Conservation (phyloP, 768 basidiomycete genomes). For the Panellus pusillus region DNA sequence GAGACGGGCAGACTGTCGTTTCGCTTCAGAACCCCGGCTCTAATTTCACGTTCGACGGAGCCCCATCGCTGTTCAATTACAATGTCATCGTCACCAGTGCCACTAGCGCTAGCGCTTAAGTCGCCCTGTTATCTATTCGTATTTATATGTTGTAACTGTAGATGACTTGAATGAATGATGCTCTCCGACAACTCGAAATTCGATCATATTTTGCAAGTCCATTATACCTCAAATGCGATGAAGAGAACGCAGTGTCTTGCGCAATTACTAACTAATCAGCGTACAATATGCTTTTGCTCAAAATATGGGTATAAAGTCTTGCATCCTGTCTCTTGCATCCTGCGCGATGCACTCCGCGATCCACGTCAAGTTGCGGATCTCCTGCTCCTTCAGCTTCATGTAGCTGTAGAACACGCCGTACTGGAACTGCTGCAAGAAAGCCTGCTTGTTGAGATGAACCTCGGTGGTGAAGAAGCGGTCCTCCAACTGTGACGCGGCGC, state of each 20-base stretch:
- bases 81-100: slow-evolving; percentile 62
- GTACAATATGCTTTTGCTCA: slow-evolving; percentile 36
- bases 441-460: slow-evolving; percentile 90
- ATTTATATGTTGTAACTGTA: slow-evolving; percentile 13
- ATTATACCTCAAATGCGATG: no score
- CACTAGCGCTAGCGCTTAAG: slow-evolving; percentile 4
- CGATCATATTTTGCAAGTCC: no score
- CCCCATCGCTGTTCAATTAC: slow-evolving; percentile 65
- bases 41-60: slow-evolving; percentile 53
- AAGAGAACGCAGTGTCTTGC: background rate
- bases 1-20: slow-evolving; percentile 49
- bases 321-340: slow-evolving; percentile 92
- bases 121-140: slow-evolving; percentile 3
- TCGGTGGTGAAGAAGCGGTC: slow-evolving; percentile 94
- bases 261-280: slow-evolving; percentile 5
- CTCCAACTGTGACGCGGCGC: slow-evolving; percentile 71
- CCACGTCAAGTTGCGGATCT: slow-evolving; percentile 87
- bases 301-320: slow-evolving; percentile 92
- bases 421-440: slow-evolving; percentile 97
- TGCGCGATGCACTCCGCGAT: slow-evolving; percentile 99
- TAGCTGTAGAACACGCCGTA: slow-evolving; percentile 91
- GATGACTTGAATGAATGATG: no score
- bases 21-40: slow-evolving; percentile 40
- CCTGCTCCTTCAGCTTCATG: slow-evolving; percentile 89
- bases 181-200: no score